Conservation (phyloP, 345 rosid genomes). For the Acer negundo region DNA sequence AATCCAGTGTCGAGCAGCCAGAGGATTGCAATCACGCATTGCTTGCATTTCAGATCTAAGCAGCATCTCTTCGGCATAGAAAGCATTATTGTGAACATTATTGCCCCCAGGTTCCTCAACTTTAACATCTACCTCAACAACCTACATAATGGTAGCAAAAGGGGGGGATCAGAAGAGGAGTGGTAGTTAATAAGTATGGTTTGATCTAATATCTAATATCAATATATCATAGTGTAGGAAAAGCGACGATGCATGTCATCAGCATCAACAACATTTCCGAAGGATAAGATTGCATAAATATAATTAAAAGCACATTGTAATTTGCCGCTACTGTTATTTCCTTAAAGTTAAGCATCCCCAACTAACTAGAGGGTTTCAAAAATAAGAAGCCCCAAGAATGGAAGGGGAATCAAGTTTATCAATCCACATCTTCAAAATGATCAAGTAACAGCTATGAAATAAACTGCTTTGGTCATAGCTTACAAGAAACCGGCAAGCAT, state of each 20-base stretch:
- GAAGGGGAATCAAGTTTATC: neutral
- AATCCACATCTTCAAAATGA: neutral
- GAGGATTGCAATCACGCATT: conserved; percentile 79
- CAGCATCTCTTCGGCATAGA: conserved; percentile 79
- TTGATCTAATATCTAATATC: conserved; percentile 1
- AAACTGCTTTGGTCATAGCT: neutral
- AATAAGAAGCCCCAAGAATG: neutral
- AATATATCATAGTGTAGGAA: neutral
- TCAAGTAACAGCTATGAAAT: neutral
- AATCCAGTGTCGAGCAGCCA: conserved; percentile 89
- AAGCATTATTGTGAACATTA: conserved; percentile 87
- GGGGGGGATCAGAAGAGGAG: neutral
- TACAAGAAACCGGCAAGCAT: neutral
- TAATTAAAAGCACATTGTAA: neutral
- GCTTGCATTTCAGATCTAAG: conserved; percentile 77
- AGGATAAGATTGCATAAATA: neutral
- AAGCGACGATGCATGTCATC: neutral
- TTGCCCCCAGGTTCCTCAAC: conserved; percentile 79
- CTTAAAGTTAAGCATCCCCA: neutral
- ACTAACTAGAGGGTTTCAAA: neutral
- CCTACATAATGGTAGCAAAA: conserved; percentile 39
- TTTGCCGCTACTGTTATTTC: neutral
- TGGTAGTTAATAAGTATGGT: neutral
- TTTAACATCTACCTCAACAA: conserved; percentile 76
- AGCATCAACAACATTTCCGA: neutral